Conservation (phyloP, 108 stramenopile genomes). For the Pseudonitzschia pungens region DNA sequence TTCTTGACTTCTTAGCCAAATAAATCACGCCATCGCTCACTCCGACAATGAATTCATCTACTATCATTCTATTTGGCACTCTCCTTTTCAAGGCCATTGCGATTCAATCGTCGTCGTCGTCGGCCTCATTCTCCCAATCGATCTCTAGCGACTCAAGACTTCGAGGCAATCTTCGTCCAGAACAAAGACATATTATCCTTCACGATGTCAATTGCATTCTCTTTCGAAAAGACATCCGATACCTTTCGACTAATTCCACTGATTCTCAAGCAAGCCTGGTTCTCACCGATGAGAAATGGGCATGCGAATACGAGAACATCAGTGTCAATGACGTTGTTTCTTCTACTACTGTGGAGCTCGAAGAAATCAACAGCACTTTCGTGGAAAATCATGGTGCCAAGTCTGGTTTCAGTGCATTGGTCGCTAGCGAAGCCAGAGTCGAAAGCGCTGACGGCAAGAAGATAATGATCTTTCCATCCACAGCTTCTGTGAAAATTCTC, state of each 20-base stretch:
- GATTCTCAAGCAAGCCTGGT: slow-evolving; percentile 1
- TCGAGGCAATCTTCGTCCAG: background rate
- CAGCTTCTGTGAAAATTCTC: slow-evolving; percentile 1
- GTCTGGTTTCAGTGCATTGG: slow-evolving; percentile 3
- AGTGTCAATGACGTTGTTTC: background rate
- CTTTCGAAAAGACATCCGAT: background rate
- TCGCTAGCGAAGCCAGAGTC: background rate
- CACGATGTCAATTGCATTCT: slow-evolving; percentile 2
- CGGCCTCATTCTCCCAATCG: background rate
- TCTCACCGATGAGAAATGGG: slow-evolving; percentile 1
- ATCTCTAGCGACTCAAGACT: background rate
- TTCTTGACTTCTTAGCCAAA: background rate
- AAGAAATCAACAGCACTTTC: background rate
- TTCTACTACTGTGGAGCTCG: slow-evolving; percentile 4
- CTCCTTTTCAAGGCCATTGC: background rate
- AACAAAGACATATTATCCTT: background rate
- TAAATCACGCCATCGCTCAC: background rate
- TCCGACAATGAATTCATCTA: background rate
- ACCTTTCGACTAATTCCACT: background rate
- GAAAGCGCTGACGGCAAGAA: background rate
- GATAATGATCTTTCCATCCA: background rate
- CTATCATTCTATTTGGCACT: background rate
- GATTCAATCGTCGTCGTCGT: background rate
- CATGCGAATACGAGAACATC: slow-evolving; percentile 4
- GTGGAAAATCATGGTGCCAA: slow-evolving; percentile 8